phyloP scores from a whole-genome alignment of 331 rosid genomes.

The Telfairia occidentalis region DNA sequence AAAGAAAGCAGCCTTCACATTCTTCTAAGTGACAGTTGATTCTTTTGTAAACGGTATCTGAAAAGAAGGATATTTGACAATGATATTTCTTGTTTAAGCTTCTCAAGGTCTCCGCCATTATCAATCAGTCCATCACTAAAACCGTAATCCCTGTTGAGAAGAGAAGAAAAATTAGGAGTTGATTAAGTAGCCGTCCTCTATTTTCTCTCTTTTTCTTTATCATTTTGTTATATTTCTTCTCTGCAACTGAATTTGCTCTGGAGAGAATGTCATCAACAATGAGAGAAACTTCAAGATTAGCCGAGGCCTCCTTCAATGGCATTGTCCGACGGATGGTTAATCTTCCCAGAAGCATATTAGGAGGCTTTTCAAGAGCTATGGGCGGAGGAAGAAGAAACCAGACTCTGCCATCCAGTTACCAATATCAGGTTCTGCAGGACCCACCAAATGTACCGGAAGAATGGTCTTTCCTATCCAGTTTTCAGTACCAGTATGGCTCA shows the following conservation, averaged over 20 bases:
- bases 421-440: conserved; percentile 20
- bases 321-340: conserved; percentile 47
- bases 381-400: conserved; percentile 40
- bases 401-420: conserved; percentile 22
- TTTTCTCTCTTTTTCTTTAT: neutral
- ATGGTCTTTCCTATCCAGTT: conserved; percentile 34
- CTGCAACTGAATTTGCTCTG: neutral
- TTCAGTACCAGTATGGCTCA: conserved; percentile 50
- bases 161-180: neutral
- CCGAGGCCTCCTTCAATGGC: conserved; percentile 20
- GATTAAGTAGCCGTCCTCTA: neutral
- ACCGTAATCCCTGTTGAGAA: neutral
- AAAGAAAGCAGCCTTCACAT: conserved; percentile 23
- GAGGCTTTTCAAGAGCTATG: conserved; percentile 45
- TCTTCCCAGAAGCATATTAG: conserved; percentile 54
- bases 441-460: conserved; percentile 23
- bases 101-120: neutral
- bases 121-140: neutral
- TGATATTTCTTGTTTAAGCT: conserved; percentile 1
- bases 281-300: conserved; percentile 30
- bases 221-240: neutral
- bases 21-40: conserved; percentile 12
- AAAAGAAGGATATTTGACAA: neutral
- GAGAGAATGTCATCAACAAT: conserved; percentile 23
- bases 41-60: conserved; percentile 7